Conservation (phyloP, 2,329 filamentous ascomycete species). For the Arachnomyces sp. region DNA sequence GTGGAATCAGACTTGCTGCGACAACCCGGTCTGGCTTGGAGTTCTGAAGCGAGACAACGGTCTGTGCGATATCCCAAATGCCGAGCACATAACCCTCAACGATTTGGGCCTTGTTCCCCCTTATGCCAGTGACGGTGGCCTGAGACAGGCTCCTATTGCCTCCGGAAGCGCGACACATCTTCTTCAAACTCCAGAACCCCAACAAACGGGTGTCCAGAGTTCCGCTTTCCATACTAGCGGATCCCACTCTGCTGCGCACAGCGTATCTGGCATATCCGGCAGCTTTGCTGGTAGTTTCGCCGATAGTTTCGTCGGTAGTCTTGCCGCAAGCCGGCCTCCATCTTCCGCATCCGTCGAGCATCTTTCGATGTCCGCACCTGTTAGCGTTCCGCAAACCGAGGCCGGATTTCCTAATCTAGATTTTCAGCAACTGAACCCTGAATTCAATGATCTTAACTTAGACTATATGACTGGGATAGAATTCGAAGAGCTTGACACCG, state of each 20-base stretch:
- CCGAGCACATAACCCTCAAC: constrained; percentile 27
- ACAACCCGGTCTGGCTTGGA: constrained; percentile 40
- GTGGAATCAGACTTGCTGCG: constrained; percentile 38
- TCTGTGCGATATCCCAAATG: constrained; percentile 24
- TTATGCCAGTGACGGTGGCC: constrained; percentile 32
- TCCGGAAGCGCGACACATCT: constrained; percentile 18
- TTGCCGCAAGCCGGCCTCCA: constrained; percentile 20
- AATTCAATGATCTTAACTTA: constrained; percentile 26
- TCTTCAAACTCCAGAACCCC: constrained; percentile 10
- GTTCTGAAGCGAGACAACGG: constrained; percentile 39
- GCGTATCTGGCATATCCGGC: constrained; percentile 24
- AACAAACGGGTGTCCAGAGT: constrained; percentile 27
- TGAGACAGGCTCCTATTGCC: constrained; percentile 27
- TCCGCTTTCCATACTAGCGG: constrained; percentile 23
- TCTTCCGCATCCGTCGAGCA: constrained; percentile 27
- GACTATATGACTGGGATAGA: constrained; percentile 23
- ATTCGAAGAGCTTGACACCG: constrained; percentile 12
- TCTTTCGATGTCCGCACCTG: constrained; percentile 26
- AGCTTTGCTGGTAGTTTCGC: constrained; percentile 24
- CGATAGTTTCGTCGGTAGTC: constrained; percentile 14
- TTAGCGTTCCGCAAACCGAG: constrained; percentile 24
- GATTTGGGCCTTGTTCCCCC: constrained; percentile 38
- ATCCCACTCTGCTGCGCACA: constrained; percentile 28
- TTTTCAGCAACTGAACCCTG: constrained; percentile 28
- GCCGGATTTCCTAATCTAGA: constrained; percentile 34